Percentiles rank a stretch among this genome's conserved stretches.
These are phyloP conservation scores for Bjerkandera adusta DNA, from an alignment of 1,284 basidiomycete genomes.

Conservation along the genomic window DNA sequence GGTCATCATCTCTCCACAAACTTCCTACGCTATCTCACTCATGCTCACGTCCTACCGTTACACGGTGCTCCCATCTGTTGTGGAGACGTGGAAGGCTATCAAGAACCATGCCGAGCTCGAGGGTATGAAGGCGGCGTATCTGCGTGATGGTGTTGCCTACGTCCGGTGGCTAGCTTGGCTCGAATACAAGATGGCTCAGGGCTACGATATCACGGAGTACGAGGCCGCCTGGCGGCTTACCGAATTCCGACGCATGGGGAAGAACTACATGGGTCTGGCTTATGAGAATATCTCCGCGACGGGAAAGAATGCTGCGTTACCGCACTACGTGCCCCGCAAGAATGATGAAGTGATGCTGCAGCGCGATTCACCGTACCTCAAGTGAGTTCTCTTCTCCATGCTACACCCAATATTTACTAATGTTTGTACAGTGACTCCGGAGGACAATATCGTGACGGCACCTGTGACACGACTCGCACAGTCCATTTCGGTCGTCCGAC, in stretches of 20 bases:
- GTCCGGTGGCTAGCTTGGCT: constrained; percentile 82
- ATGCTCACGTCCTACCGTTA: constrained; percentile 80
- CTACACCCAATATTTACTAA: constrained; percentile 1
- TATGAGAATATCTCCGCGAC: constrained; percentile 94
- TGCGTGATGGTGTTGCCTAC: constrained; percentile 90
- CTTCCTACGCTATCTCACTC: constrained; percentile 76
- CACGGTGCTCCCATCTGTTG: constrained; percentile 59
- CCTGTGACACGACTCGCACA: constrained; percentile 92
- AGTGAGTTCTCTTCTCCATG: constrained; percentile 66
- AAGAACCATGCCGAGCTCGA: constrained; percentile 88
- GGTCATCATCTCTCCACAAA: constrained; percentile 68
- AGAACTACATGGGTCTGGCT: constrained; percentile 84
- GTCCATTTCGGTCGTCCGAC: constrained; percentile 86
- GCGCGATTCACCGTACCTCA: constrained; percentile 82
- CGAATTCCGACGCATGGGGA: constrained; percentile 72
- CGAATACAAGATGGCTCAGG: constrained; percentile 74
- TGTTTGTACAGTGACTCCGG: constrained; percentile 71
- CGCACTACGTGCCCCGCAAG: constrained; percentile 88
- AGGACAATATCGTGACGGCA: constrained; percentile 87
- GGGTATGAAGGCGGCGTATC: constrained; percentile 82
- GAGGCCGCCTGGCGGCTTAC: constrained; percentile 86
- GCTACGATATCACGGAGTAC: constrained; percentile 87
- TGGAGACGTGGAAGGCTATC: constrained; percentile 83
- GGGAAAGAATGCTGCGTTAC: constrained; percentile 90
- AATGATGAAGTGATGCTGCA: constrained; percentile 73